Base-by-base conservation (phyloP, 2,329 filamentous ascomycete genomes). In the Fusarium chlamydosporum region DNA sequence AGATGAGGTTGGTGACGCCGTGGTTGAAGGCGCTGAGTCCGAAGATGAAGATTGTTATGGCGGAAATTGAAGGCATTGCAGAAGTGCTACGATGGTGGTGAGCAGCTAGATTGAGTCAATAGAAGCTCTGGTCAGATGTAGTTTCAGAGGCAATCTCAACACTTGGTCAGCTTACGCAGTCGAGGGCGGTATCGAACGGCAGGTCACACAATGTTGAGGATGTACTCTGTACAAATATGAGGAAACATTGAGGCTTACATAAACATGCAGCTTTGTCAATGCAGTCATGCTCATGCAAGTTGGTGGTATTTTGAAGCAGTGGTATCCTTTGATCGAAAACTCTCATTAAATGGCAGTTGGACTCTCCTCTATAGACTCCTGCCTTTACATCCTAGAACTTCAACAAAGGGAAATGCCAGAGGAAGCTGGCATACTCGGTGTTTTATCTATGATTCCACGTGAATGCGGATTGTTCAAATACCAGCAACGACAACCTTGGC, bases 21-120 rank as follows among this genome's bases (percentile, higher is more conserved):
- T 67, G 51, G 7, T 56, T 63, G 29, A 65, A 68, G 46, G 65
- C 59, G 12, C 64, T 68, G 41, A 60, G 38, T 29, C 59, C 64
- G 6, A 68, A 68, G 29, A 58, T 42, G 33, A 53, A 68, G 15
- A 68, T 61, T 0, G 59, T 65, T 13, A 65, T 29, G 15, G 63
- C 54, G 0, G 60, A 23, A 15, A 41, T 15, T 6, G 47, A 65
- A 15, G 48, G 48, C 60, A 66, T 61, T 4, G 16, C 15, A 4
- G 9, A 9, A 3, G 4, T 2, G 15, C 7, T 13, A n/a, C n/a
- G n/a, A n/a, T n/a, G n/a, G 7, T 13, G 29, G 13, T 10, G 11
- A 12, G 12, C 16, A 12, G 8, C 11, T 20, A 12, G 23, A 6
- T 9, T 8, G 33, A 10, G 9, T 8, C 10, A 16, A 26, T 34